phyloP scores from a whole-genome alignment of 768 basidiomycete genomes.

The Termitomyces sp. region DNA sequence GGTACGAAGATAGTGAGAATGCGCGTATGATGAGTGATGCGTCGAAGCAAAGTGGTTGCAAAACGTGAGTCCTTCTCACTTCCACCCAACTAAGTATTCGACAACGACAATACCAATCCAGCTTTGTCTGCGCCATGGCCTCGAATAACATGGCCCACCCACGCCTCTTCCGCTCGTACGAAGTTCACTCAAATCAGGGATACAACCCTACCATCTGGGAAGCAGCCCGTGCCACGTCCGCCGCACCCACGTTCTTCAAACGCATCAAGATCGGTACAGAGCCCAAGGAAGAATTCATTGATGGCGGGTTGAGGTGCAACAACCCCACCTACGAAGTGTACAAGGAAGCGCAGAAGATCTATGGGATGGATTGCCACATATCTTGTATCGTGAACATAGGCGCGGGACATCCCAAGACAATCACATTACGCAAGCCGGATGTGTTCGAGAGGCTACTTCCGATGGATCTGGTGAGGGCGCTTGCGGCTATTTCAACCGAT shows the following conservation, averaged over 20 bases:
- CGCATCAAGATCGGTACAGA: conserved; percentile 10
- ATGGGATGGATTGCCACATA: background rate
- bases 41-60: background rate
- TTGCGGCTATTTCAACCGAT: conserved; percentile 3
- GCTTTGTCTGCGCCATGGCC: conserved; percentile 2
- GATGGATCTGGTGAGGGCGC: background rate
- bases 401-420: background rate
- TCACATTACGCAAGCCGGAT: background rate
- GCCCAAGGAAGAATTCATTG: conserved; percentile 7
- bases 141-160: conserved; percentile 1
- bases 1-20: background rate
- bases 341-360: background rate
- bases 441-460: background rate
- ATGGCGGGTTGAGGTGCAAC: conserved; percentile 13
- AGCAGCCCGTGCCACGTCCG: conserved; percentile 23
- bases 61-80: background rate
- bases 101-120: background rate
- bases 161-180: conserved; percentile 12
- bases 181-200: background rate
- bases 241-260: conserved; percentile 20
- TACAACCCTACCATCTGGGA: conserved; percentile 22
- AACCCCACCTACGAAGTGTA: conserved; percentile 6
- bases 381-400: conserved; percentile 7
- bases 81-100: no score
- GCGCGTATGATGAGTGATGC: background rate